phyloP scores from a whole-genome alignment of 108 stramenopile genomes.

The Bacterosira constricta region DNA sequence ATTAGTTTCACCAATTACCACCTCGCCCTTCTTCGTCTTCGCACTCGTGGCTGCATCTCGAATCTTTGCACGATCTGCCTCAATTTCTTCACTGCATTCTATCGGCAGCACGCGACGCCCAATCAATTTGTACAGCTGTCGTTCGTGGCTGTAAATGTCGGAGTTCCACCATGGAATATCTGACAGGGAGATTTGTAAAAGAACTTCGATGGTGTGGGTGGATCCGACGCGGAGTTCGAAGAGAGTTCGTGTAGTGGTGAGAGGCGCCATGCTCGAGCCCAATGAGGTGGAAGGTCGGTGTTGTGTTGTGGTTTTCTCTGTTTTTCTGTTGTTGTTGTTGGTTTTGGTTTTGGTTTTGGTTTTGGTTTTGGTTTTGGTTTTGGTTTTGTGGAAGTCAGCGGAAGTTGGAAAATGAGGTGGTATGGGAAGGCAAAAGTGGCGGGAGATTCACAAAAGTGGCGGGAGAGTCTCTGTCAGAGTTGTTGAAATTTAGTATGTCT shows the following conservation, averaged over 20 bases:
- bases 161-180: conserved; percentile 53
- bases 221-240: conserved; percentile 52
- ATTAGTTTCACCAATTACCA: conserved; percentile 33
- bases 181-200: conserved; percentile 41
- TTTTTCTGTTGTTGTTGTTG: not conserved
- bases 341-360: too few relatives aligned
- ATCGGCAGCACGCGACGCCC: conserved; percentile 36
- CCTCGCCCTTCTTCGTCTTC: not conserved
- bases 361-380: too few relatives aligned
- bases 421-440: too few relatives aligned
- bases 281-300: not conserved
- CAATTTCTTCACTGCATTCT: conserved; percentile 47
- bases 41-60: not conserved
- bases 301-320: too few relatives aligned
- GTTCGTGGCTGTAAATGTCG: conserved; percentile 21
- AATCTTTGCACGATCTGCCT: conserved; percentile 15
- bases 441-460: too few relatives aligned
- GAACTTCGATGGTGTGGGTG: conserved; percentile 50
- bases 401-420: not conserved
- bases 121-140: conserved; percentile 50
- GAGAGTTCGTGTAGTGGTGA: conserved; percentile 42
- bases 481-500: too few relatives aligned
- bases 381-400: too few relatives aligned
- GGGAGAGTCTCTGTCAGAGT: too few relatives aligned
- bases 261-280: conserved; percentile 19